Percentiles rank a stretch among this genome's conserved stretches.
Conservation (phyloP, 345 rosid species). For the Citrus sp. region DNA sequence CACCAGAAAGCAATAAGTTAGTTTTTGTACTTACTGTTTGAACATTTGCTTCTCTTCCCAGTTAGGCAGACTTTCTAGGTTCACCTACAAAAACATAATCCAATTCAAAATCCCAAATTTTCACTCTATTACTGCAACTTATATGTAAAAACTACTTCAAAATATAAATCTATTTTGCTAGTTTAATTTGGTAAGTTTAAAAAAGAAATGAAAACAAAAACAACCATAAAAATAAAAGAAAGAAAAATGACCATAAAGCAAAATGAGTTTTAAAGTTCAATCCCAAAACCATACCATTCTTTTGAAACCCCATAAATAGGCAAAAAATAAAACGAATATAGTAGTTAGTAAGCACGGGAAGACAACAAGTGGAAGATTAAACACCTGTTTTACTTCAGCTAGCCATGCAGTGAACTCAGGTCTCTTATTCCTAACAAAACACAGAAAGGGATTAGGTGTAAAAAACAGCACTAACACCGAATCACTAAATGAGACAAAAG, state of each 20-base stretch:
- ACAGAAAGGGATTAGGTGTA: background rate
- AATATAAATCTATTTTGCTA: background rate
- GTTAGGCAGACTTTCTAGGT: constrained; percentile 83
- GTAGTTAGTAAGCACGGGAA: background rate
- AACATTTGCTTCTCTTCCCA: constrained; percentile 99
- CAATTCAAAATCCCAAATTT: constrained; percentile 8
- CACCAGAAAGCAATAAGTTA: background rate
- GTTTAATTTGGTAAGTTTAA: background rate
- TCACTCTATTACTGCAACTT: background rate
- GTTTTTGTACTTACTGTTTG: constrained; percentile 52
- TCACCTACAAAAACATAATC: constrained; percentile 45
- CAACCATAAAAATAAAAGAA: background rate
- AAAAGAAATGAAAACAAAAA: background rate
- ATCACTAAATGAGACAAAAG: background rate
- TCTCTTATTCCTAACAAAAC: constrained; percentile 76
- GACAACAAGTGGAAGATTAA: background rate
- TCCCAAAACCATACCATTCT: background rate
- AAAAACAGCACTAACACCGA: background rate
- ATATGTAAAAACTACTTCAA: background rate
- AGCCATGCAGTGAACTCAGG: constrained; percentile 99
- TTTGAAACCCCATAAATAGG: background rate
- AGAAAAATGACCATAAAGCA: background rate
- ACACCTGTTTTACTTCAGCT: constrained; percentile 87
- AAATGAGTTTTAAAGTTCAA: background rate
- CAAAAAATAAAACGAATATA: background rate